Conservation (phyloP, 2,329 filamentous ascomycete genomes). For the Pseudohalonectria lignicola region DNA sequence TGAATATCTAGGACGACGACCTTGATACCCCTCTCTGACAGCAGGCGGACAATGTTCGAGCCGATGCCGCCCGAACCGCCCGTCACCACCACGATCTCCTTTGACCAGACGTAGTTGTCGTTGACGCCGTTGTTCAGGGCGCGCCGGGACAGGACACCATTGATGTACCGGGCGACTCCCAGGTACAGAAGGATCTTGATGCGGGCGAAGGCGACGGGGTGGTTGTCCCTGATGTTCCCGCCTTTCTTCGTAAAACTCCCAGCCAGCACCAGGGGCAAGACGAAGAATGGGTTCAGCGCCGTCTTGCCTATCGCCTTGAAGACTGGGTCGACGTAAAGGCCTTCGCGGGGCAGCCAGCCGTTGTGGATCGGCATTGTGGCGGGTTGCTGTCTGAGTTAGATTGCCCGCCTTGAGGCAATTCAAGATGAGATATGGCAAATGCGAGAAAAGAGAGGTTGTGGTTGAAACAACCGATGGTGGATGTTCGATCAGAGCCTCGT, state of each 20-base stretch:
- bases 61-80: slow-evolving; percentile 69
- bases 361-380: slow-evolving; percentile 34
- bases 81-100: slow-evolving; percentile 55
- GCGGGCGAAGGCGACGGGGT: slow-evolving; percentile 36
- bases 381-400: too few relatives aligned
- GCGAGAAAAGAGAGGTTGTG: too few relatives aligned
- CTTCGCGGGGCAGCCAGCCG: slow-evolving; percentile 43
- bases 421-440: too few relatives aligned
- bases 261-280: slow-evolving; percentile 52
- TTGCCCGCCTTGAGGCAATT: too few relatives aligned
- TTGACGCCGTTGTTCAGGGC: slow-evolving; percentile 36
- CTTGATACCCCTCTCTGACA: slow-evolving; percentile 54
- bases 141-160: slow-evolving; percentile 37
- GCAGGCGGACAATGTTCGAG: slow-evolving; percentile 47
- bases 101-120: slow-evolving; percentile 36
- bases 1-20: slow-evolving; percentile 65
- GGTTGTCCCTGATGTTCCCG: slow-evolving; percentile 38
- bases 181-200: slow-evolving; percentile 43
- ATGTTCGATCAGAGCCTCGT: too few relatives aligned
- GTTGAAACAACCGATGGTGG: too few relatives aligned
- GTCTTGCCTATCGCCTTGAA: slow-evolving; percentile 46
- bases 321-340: slow-evolving; percentile 50
- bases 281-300: slow-evolving; percentile 51
- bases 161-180: slow-evolving; percentile 36
- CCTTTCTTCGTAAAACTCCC: slow-evolving; percentile 54